Evolutionary conservation across 371 early-diverging fungal genomes (phyloP).

Genomic region (Apophysomyces elegans): DNA sequence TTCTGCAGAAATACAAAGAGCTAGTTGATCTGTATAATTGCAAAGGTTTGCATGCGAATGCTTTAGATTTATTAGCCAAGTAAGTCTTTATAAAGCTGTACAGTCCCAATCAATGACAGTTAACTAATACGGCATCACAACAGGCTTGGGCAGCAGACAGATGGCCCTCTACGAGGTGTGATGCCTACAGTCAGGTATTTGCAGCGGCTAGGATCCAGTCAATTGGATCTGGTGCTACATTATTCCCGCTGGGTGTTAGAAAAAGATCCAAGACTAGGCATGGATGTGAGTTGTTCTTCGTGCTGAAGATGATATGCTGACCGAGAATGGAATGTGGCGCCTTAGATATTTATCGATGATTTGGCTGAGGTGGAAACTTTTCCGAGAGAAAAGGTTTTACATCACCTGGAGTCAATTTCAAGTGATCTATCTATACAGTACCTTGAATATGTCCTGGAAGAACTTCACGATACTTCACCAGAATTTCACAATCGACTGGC

Average conservation of each 20-base stretch:
- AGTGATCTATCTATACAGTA: slow-evolving; percentile 72
- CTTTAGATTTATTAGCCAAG: slow-evolving; percentile 77
- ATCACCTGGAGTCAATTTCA: slow-evolving; percentile 66
- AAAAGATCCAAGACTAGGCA: slow-evolving; percentile 66
- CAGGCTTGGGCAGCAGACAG: slow-evolving; percentile 54
- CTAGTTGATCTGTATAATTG: slow-evolving; percentile 90
- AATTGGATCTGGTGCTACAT: slow-evolving; percentile 82
- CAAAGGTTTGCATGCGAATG: slow-evolving; percentile 86
- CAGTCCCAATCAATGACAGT: not conserved
- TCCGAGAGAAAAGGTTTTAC: slow-evolving; percentile 56
- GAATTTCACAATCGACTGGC: slow-evolving; percentile 84
- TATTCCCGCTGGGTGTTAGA: slow-evolving; percentile 81
- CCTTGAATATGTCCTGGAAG: slow-evolving; percentile 77
- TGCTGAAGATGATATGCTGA: not conserved
- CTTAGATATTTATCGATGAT: slow-evolving; percentile 80
- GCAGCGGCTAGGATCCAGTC: slow-evolving; percentile 70
- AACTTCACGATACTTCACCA: slow-evolving; percentile 67
- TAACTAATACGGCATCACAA: slow-evolving; percentile 5
- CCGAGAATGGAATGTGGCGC: not conserved
- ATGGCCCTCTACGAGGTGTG: slow-evolving; percentile 65
- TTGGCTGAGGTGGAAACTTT: slow-evolving; percentile 60
- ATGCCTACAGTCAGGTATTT: slow-evolving; percentile 77
- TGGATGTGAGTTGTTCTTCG: slow-evolving; percentile 64
- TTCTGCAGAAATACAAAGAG: slow-evolving; percentile 72
- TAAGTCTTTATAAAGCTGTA: slow-evolving; percentile 13